phyloP scores from a whole-genome alignment of 257 asterid species.

The Asclepias syriaca region DNA sequence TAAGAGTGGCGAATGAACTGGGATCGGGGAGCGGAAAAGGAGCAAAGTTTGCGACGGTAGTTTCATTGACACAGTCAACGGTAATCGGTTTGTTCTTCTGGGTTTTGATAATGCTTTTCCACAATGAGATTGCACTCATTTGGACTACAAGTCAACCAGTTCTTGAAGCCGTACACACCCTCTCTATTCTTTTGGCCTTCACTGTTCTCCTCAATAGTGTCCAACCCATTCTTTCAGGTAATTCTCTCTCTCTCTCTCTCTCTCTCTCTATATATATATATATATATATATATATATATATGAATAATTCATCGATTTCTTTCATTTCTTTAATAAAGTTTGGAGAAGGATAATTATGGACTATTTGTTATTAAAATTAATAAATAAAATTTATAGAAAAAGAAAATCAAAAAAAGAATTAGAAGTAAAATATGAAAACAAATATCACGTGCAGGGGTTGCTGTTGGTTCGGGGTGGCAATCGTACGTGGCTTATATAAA shows the following conservation, averaged over 20 bases:
- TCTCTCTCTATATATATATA: not conserved
- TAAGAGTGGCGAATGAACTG: conserved; percentile 73
- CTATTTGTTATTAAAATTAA: too few relatives aligned
- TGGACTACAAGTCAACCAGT: conserved; percentile 42
- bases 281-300: too few relatives aligned
- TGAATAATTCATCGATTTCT: too few relatives aligned
- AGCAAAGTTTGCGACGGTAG: conserved; percentile 45
- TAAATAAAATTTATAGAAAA: too few relatives aligned
- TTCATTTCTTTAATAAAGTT: too few relatives aligned
- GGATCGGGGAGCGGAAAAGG: conserved; percentile 54
- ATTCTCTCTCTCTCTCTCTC: too few relatives aligned
- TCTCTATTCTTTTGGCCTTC: conserved; percentile 47
- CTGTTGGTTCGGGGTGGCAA: conserved; percentile 67
- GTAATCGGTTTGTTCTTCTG: conserved; percentile 40
- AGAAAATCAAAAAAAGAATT: too few relatives aligned
- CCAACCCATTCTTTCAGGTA: conserved; percentile 60
- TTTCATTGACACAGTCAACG: conserved; percentile 39
- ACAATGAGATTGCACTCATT: conserved; percentile 35
- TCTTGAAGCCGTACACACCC: conserved; percentile 33
- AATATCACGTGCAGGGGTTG: conserved; percentile 28
- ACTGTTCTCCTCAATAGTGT: conserved; percentile 51
- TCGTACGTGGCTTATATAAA: conserved; percentile 46
- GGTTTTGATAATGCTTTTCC: conserved; percentile 35
- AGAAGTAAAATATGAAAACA: too few relatives aligned
- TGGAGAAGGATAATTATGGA: too few relatives aligned